Evolutionary conservation across 306 rosid genomes (phyloP).

Genomic region (Pyrus bretschneideri): DNA sequence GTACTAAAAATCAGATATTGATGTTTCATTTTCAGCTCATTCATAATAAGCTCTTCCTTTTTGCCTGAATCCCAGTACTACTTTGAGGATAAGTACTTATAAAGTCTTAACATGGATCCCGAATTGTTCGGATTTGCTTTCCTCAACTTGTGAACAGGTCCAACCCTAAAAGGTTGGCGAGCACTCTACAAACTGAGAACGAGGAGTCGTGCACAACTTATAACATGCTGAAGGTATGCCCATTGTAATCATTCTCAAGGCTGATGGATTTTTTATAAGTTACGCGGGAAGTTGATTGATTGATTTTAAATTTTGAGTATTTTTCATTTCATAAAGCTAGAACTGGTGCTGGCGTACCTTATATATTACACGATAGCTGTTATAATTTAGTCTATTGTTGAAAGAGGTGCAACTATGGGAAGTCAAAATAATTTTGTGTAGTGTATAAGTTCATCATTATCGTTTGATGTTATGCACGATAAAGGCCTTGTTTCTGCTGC

Average conservation of each 20-base stretch:
- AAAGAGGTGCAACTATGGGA: not conserved
- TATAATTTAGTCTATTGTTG: not conserved
- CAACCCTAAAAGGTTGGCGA: conserved; percentile 63
- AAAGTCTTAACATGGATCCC: not conserved
- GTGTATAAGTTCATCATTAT: not conserved
- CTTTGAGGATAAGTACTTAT: not conserved
- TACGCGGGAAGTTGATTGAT: not conserved
- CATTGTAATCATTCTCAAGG: not conserved
- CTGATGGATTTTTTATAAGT: not conserved
- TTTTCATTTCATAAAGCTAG: not conserved
- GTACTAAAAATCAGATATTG: conserved; percentile 27
- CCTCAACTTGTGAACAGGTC: conserved; percentile 34
- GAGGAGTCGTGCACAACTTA: conserved; percentile 91
- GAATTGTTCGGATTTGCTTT: not conserved
- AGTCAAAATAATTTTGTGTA: not conserved
- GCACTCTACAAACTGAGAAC: conserved; percentile 41
- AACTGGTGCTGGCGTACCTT: not conserved
- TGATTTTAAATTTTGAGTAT: not conserved
- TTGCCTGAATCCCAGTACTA: conserved; percentile 1
- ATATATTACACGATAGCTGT: not conserved
- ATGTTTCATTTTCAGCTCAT: conserved; percentile 14
- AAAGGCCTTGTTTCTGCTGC: not conserved
- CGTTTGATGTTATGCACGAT: not conserved
- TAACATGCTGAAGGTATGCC: conserved; percentile 81
- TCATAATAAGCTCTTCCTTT: not conserved